Base-by-base conservation (phyloP, 441 rosid species). In the Corymbia calophylla region DNA sequence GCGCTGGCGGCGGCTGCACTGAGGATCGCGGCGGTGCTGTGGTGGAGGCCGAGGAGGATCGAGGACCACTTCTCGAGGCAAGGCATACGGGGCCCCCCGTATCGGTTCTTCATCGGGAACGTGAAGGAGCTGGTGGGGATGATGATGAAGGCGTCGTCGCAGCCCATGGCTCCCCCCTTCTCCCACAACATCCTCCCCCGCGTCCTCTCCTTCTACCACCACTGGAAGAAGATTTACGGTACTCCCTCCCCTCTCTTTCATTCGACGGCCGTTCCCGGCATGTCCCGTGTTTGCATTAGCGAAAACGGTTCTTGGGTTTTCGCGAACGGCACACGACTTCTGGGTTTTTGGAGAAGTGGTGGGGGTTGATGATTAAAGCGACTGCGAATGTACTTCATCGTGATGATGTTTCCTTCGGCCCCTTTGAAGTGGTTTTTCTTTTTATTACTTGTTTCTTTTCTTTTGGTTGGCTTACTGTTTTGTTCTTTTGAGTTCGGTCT, bases 161-260 rank as follows among this genome's bases (percentile, higher is more conserved):
- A 96, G 62, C 99, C 99, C 88, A 97, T 96, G 95, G 98, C 98
- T 91, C 88, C 64, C 3, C 73, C 88, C 44, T 81, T 62, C 88
- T 90, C 91, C 1, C 91, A 90, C 95, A 96, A 98, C 92, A 97
- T 98, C 82, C 98, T 98, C 35, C 99, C 99, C 18, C 90, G 99
- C 89, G 99, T 98, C 85, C 98, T 98, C 90, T 92, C 99, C 54
- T 98, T 98, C 88, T 98, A 98, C 90, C 98, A 98, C 88, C 97
- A 96, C 89, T 98, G 99, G 99, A 95, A 95, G 93, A 98, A 98
- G 94, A 94, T 97, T 92, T 97, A 98, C 55, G 99, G 99, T 98
- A 93, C 81, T 23, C 44, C 3, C 66, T 4, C 11, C 18, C 51
- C 56, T 60, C n/a, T 55, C 15, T 18, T 49, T 53, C 18, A 48